Percentiles rank a stretch among this genome's conserved stretches.
Conservation (phyloP, 2,329 filamentous ascomycete species). For the Colletotrichum falcatum region DNA sequence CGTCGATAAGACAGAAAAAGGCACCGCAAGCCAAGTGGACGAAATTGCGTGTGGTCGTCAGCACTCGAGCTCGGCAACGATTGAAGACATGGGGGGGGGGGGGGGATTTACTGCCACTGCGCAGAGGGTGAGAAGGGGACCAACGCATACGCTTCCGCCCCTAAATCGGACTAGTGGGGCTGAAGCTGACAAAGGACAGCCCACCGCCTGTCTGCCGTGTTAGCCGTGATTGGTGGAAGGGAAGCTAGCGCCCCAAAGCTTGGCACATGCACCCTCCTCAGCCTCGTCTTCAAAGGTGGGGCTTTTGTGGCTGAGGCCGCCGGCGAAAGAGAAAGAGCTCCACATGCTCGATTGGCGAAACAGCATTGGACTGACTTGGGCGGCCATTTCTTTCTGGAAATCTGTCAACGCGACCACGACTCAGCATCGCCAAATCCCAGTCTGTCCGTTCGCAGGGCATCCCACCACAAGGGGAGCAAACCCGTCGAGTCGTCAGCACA, state of each 20-base stretch:
- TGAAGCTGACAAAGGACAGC: slow-evolving; percentile 38
- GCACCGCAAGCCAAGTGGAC: slow-evolving; percentile 32
- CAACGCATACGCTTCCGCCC: slow-evolving; percentile 19
- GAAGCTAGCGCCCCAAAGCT: slow-evolving; percentile 30
- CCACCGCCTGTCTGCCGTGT: slow-evolving; percentile 19
- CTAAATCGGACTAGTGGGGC: slow-evolving; percentile 40
- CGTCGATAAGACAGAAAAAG: slow-evolving; percentile 9
- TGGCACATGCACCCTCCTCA: slow-evolving; percentile 31
- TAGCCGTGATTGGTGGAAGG: slow-evolving; percentile 30
- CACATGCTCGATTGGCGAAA: slow-evolving; percentile 28
- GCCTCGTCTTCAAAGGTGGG: slow-evolving; percentile 19
- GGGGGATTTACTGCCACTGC: too few species aligned
- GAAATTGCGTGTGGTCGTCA: slow-evolving; percentile 40
- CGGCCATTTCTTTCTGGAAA: slow-evolving; percentile 37
- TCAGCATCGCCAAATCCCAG: slow-evolving; percentile 7
- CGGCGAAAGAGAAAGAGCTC: background rate
- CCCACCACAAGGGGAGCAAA: background rate
- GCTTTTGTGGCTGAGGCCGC: slow-evolving; percentile 12
- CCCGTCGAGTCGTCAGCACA: background rate
- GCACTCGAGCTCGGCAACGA: slow-evolving; percentile 28
- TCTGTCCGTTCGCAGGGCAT: slow-evolving; percentile 30
- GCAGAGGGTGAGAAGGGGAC: slow-evolving; percentile 30
- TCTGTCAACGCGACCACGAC: slow-evolving; percentile 40
- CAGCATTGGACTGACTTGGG: slow-evolving; percentile 1
- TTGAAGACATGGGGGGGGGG: too few species aligned